phyloP scores from a whole-genome alignment of 805 yeast genomes.

The Priceomyces fermenticarens region DNA sequence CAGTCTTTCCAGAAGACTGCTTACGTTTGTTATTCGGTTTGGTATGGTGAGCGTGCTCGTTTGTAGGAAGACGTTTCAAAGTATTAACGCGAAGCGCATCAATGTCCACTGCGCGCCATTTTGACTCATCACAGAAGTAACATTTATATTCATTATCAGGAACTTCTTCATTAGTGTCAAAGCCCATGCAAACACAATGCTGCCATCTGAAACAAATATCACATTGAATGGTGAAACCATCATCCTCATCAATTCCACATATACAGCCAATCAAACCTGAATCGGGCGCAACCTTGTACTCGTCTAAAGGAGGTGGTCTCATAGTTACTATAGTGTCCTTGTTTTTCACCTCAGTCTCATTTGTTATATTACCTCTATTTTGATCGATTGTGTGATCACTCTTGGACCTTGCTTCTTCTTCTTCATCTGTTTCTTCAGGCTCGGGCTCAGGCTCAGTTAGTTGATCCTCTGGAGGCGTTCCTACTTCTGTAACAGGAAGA shows the following conservation, averaged over 20 bases:
- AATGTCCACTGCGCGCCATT: conserved; percentile 44
- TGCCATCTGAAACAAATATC: conserved; percentile 93
- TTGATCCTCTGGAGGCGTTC: background rate
- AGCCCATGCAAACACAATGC: conserved; percentile 88
- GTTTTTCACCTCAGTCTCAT: conserved; percentile 1
- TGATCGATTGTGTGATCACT: background rate
- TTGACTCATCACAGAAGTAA: conserved; percentile 60
- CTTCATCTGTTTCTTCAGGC: background rate
- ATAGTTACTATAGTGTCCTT: background rate
- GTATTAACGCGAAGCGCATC: conserved; percentile 29
- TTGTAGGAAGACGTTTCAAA: conserved; percentile 26
- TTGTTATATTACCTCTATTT: conserved; percentile 8
- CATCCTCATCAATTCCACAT: conserved; percentile 83
- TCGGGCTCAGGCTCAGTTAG: conserved; percentile 2
- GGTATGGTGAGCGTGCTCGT: conserved; percentile 9
- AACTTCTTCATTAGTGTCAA: conserved; percentile 63
- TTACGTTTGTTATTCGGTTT: conserved; percentile 13
- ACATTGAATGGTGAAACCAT: conserved; percentile 93
- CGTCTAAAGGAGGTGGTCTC: conserved; percentile 30
- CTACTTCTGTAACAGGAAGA: too few relatives aligned
- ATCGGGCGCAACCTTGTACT: conserved; percentile 72
- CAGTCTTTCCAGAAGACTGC: conserved; percentile 13
- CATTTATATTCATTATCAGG: conserved; percentile 80
- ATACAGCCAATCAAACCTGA: conserved; percentile 86
- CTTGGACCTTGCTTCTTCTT: background rate